A percentile compares a stretch with the other conserved stretches of the same genome.
Conservation (phyloP, 2,329 filamentous ascomycete genomes). For the Calonectria henricotiae region DNA sequence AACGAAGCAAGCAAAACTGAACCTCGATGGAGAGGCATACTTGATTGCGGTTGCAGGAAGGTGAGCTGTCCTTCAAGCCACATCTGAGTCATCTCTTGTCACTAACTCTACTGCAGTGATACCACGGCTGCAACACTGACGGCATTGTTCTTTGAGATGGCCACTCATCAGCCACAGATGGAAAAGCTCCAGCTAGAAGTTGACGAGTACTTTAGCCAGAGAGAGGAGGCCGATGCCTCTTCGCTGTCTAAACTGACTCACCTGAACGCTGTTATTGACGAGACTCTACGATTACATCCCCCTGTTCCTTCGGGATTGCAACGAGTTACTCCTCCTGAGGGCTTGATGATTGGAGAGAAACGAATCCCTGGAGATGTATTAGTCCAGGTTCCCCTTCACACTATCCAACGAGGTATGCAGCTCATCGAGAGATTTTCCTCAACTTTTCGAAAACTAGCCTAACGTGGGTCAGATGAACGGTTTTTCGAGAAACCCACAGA, state of each 20-base stretch:
- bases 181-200: not conserved
- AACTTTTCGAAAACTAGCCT: not conserved
- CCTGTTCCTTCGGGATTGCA: constrained; percentile 14
- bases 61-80: constrained; percentile 25
- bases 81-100: not conserved
- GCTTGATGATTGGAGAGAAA: constrained; percentile 10
- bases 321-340: constrained; percentile 4
- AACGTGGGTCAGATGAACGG: constrained; percentile 35
- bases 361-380: constrained; percentile 4
- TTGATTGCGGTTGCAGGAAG: constrained; percentile 35
- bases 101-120: not conserved
- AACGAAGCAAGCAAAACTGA: constrained; percentile 27
- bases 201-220: not conserved
- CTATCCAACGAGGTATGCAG: constrained; percentile 33
- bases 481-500: constrained; percentile 17
- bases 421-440: not conserved
- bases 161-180: constrained; percentile 7
- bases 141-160: constrained; percentile 7
- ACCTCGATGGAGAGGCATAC: constrained; percentile 36
- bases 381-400: constrained; percentile 36
- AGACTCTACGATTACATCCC: constrained; percentile 17
- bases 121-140: constrained; percentile 11
- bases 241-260: constrained; percentile 3
- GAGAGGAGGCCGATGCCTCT: not conserved
- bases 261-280: constrained; percentile 40